A percentile compares a stretch with the other conserved stretches of the same genome.
These are phyloP conservation scores for Didymella arachidicola DNA, from an alignment of 2,329 filamentous ascomycete genomes.

Conservation along the genomic window DNA sequence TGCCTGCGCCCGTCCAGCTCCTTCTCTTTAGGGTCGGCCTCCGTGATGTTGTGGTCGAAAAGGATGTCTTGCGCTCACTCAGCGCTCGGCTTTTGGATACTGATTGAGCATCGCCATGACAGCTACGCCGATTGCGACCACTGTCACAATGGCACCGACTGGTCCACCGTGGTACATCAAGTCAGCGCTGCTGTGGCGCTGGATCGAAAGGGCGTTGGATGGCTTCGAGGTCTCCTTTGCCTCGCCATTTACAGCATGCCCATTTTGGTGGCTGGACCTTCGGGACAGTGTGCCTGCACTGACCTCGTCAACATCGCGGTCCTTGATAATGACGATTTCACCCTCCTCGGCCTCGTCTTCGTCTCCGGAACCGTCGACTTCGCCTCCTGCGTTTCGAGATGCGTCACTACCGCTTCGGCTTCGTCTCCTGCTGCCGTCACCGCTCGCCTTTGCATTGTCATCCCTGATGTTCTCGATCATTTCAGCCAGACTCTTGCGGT, in stretches of 20 bases:
- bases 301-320: constrained; percentile 40
- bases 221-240: constrained; percentile 31
- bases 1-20: background rate
- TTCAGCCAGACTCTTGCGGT: constrained; percentile 80
- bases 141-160: constrained; percentile 49
- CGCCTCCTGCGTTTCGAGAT: constrained; percentile 16
- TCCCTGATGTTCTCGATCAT: constrained; percentile 85
- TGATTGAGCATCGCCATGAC: constrained; percentile 54
- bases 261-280: constrained; percentile 40
- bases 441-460: constrained; percentile 63
- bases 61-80: constrained; percentile 30
- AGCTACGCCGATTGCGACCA: constrained; percentile 52
- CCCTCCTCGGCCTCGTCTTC: constrained; percentile 41
- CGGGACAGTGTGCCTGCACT: constrained; percentile 30
- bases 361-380: constrained; percentile 32
- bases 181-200: constrained; percentile 37
- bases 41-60: constrained; percentile 13
- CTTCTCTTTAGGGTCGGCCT: constrained; percentile 8
- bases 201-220: constrained; percentile 38
- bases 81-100: constrained; percentile 56
- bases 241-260: constrained; percentile 36
- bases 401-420: constrained; percentile 36
- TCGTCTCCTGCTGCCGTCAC: constrained; percentile 39
- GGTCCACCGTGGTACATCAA: constrained; percentile 49
- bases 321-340: constrained; percentile 49